Evolutionary conservation across 257 asterid species (phyloP).

Genomic region (Lycium ferocissimum): DNA sequence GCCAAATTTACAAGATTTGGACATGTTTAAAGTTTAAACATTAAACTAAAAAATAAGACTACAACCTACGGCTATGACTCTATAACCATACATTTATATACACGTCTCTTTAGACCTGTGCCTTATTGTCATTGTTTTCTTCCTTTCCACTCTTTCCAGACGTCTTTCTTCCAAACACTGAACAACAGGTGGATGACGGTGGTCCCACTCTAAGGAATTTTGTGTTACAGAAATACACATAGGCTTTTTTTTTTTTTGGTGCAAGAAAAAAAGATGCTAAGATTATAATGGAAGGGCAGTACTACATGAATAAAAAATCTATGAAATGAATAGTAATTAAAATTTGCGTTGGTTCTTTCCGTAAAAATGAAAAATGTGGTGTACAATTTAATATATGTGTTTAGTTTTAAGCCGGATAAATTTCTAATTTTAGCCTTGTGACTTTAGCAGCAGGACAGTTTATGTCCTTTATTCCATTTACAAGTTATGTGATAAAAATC

Average conservation of each 20-base stretch:
- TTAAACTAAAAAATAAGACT: not conserved
- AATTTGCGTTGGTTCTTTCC: too few relatives aligned
- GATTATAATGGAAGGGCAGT: too few relatives aligned
- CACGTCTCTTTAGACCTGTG: not conserved
- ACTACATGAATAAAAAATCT: too few relatives aligned
- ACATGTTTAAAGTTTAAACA: constrained; percentile 19
- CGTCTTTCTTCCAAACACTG: not conserved
- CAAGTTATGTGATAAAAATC: too few relatives aligned
- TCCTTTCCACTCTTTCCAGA: not conserved
- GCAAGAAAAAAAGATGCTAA: too few relatives aligned
- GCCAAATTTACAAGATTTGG: constrained; percentile 45
- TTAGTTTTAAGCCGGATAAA: too few relatives aligned
- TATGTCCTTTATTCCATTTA: too few relatives aligned
- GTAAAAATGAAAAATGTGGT: too few relatives aligned
- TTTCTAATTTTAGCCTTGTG: too few relatives aligned
- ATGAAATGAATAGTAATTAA: too few relatives aligned
- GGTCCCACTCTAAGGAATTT: not conserved
- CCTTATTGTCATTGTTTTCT: not conserved
- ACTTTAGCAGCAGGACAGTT: too few relatives aligned
- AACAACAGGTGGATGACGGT: not conserved
- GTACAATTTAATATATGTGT: too few relatives aligned
- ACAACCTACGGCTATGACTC: not conserved
- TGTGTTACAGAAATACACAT: not conserved
- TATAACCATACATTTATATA: constrained; percentile 4
- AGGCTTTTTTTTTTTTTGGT: not conserved